A percentile compares a stretch with the other conserved stretches of the same genome.
These are phyloP conservation scores for Jamesozyma jinghongensis DNA, from an alignment of 805 yeast genomes.

Conservation along the genomic window DNA sequence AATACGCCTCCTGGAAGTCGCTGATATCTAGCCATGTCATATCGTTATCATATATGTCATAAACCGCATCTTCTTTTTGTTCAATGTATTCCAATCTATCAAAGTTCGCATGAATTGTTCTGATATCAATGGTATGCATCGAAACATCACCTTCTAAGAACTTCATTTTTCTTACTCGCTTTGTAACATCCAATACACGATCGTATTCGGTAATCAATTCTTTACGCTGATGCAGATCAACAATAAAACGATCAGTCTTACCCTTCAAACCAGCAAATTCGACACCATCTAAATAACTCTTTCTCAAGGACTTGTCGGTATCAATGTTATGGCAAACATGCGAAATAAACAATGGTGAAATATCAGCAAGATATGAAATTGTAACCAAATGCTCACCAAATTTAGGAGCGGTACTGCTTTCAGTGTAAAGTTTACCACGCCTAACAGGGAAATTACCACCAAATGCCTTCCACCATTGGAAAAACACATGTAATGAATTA, in stretches of 20 bases:
- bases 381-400: constrained; percentile 69
- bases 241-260: constrained; percentile 42
- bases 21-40: constrained; percentile 50
- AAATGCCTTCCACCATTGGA: constrained; percentile 80
- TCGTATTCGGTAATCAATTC: constrained; percentile 38
- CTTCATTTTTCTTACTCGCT: constrained; percentile 43
- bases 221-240: constrained; percentile 61
- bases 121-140: constrained; percentile 46
- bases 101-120: constrained; percentile 45
- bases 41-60: constrained; percentile 45
- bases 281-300: constrained; percentile 16
- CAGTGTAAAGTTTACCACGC: constrained; percentile 61
- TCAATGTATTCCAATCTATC: constrained; percentile 20
- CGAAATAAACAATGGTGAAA: constrained; percentile 65
- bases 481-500: constrained; percentile 54
- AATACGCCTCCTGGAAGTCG: constrained; percentile 53
- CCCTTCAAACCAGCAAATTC: constrained; percentile 67
- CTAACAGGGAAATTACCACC: constrained; percentile 76
- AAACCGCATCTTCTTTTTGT: constrained; percentile 13
- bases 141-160: constrained; percentile 60
- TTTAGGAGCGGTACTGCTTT: constrained; percentile 46
- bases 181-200: constrained; percentile 40
- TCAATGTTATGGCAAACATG: constrained; percentile 52
- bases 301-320: constrained; percentile 17
- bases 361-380: constrained; percentile 66